Conservation (phyloP, 2,329 filamentous ascomycete genomes). For the Stagonosporopsis tanaceti region DNA sequence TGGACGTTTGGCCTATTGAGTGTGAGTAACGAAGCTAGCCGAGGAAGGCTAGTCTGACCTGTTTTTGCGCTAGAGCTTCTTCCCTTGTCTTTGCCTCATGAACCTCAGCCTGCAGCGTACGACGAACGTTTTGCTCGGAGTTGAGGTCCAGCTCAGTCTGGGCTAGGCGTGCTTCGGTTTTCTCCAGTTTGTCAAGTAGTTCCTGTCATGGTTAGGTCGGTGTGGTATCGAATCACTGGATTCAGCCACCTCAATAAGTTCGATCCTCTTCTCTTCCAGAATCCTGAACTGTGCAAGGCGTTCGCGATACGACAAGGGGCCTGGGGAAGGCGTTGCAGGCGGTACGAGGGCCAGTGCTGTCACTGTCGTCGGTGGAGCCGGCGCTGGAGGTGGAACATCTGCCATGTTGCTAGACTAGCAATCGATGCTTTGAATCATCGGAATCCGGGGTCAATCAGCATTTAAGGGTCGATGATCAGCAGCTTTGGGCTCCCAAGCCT, state of each 20-base stretch:
- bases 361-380: constrained; percentile 15
- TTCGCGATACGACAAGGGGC: constrained; percentile 42
- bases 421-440: constrained; percentile 10
- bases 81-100: constrained; percentile 39
- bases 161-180: constrained; percentile 45
- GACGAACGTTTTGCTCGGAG: constrained; percentile 49
- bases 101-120: constrained; percentile 46
- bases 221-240: not conserved
- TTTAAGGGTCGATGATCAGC: constrained; percentile 37
- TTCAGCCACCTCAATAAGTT: constrained; percentile 46
- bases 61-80: constrained; percentile 39
- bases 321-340: constrained; percentile 20
- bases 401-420: constrained; percentile 28
- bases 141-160: constrained; percentile 49
- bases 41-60: constrained; percentile 29
- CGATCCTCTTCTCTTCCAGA: constrained; percentile 47
- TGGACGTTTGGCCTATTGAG: constrained; percentile 40
- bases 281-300: constrained; percentile 48
- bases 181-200: constrained; percentile 49
- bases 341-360: constrained; percentile 17
- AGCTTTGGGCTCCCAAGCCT: constrained; percentile 40
- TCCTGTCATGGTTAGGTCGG: constrained; percentile 32
- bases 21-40: constrained; percentile 18
- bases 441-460: constrained; percentile 37
- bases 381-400: constrained; percentile 24